These are phyloP conservation scores for Ceratocystis alfenasii DNA, from an alignment of 2,329 filamentous ascomycete species.

Conservation along the genomic window DNA sequence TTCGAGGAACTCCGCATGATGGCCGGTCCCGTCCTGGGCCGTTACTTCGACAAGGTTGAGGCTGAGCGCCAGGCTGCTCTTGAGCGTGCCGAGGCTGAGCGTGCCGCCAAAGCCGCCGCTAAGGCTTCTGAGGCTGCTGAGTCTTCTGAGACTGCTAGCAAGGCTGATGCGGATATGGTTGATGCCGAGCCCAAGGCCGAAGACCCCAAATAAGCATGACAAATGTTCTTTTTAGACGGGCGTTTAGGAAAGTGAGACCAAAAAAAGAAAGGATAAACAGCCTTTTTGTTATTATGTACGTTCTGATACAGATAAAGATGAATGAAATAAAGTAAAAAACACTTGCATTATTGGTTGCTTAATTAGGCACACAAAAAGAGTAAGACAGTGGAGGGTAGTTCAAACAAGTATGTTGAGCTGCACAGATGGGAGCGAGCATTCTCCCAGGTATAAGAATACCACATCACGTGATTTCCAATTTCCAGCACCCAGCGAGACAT, in stretches of 20 bases:
- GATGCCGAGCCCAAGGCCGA: constrained; percentile 48
- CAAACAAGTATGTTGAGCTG: neutral
- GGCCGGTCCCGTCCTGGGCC: constrained; percentile 82
- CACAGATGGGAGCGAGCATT: neutral
- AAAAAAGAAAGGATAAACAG: constrained; percentile 11
- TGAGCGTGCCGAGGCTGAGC: constrained; percentile 66
- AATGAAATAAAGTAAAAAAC: constrained; percentile 13
- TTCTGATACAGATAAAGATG: constrained; percentile 16
- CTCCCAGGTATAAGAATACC: neutral
- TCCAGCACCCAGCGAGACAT: too few species aligned
- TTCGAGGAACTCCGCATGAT: constrained; percentile 88
- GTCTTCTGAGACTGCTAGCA: constrained; percentile 32
- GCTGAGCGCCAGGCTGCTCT: constrained; percentile 68
- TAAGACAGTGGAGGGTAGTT: neutral
- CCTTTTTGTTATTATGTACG: constrained; percentile 13
- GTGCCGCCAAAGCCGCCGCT: constrained; percentile 54
- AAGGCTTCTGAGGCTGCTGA: constrained; percentile 43
- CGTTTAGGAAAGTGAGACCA: constrained; percentile 9
- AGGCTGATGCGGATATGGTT: constrained; percentile 51
- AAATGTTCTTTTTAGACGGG: constrained; percentile 16
- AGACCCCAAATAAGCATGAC: constrained; percentile 24
- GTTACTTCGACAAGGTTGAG: constrained; percentile 90
- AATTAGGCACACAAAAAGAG: neutral
- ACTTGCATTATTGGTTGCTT: neutral
- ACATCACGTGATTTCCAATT: neutral